Evolutionary conservation across 2,329 filamentous ascomycete species (phyloP).

Genomic region (Botryotinia globosa): DNA sequence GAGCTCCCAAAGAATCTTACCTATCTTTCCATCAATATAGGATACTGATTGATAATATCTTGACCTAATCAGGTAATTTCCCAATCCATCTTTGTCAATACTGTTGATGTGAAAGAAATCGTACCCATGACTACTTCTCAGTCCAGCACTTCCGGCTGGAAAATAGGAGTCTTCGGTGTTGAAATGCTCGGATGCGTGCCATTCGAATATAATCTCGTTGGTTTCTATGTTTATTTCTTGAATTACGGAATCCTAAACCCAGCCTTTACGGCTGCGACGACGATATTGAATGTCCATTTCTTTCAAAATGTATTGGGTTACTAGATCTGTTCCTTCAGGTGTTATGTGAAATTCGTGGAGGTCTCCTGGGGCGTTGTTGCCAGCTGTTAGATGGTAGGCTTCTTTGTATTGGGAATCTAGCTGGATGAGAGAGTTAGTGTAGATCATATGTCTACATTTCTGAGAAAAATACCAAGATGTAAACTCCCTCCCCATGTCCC

Average conservation of each 20-base stretch:
- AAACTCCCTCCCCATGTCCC: background rate
- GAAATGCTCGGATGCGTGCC: conserved; percentile 1
- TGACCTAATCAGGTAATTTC: conserved; percentile 48
- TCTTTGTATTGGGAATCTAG: background rate
- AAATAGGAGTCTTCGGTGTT: conserved; percentile 1
- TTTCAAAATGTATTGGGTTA: conserved; percentile 43
- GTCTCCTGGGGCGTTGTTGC: conserved; percentile 47
- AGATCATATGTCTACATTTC: background rate
- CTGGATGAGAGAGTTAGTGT: background rate
- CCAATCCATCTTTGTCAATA: conserved; percentile 40
- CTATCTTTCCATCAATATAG: conserved; percentile 44
- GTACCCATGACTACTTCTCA: conserved; percentile 35
- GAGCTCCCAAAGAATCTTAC: conserved; percentile 47
- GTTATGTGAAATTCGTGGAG: conserved; percentile 48
- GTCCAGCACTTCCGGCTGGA: background rate
- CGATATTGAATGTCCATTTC: conserved; percentile 39
- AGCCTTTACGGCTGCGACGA: conserved; percentile 2
- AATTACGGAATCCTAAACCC: conserved; percentile 6
- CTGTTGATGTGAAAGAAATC: conserved; percentile 37
- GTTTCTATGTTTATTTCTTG: conserved; percentile 1
- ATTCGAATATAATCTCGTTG: conserved; percentile 5
- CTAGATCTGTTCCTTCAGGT: conserved; percentile 42
- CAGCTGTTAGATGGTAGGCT: conserved; percentile 23
- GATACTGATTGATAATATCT: conserved; percentile 44
- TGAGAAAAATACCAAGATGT: background rate